Conservation (phyloP, 2,329 filamentous ascomycete species). For the Xylaria sp. region DNA sequence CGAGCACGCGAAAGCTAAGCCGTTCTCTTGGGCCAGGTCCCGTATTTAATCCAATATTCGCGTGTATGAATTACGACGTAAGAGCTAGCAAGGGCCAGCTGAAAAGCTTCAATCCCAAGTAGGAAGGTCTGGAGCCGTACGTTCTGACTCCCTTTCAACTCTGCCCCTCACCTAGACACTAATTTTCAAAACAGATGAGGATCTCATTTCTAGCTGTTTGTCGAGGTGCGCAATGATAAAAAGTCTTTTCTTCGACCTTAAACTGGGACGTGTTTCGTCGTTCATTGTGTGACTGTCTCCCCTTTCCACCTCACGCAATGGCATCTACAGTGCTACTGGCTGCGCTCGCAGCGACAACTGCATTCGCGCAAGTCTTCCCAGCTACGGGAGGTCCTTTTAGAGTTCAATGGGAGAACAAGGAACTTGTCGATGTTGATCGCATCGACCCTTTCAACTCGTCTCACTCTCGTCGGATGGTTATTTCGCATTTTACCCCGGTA, state of each 20-base stretch:
- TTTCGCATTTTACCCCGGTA: slow-evolving; percentile 23
- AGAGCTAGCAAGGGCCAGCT: slow-evolving; percentile 3
- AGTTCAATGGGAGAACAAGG: slow-evolving; percentile 24
- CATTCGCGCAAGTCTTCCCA: slow-evolving; percentile 23
- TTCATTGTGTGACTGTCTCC: neutral
- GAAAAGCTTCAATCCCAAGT: slow-evolving; percentile 16
- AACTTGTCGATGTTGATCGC: slow-evolving; percentile 19
- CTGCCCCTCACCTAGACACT: neutral
- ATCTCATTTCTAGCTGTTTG: neutral
- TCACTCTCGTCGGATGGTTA: slow-evolving; percentile 18
- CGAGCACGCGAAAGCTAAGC: too few species aligned
- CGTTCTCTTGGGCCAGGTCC: too few species aligned
- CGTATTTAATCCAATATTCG: too few species aligned
- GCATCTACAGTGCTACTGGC: slow-evolving; percentile 10
- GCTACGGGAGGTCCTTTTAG: slow-evolving; percentile 15
- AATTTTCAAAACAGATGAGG: neutral
- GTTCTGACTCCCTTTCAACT: neutral
- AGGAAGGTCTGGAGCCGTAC: slow-evolving; percentile 18
- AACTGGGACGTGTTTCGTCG: neutral
- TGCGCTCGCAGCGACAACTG: slow-evolving; percentile 11
- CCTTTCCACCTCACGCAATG: neutral
- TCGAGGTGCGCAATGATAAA: neutral
- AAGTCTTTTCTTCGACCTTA: neutral
- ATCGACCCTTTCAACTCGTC: slow-evolving; percentile 26
- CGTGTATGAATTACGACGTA: too few species aligned